phyloP scores from a whole-genome alignment of 179 eudicot genomes.

The Carnegiea gigantea region DNA sequence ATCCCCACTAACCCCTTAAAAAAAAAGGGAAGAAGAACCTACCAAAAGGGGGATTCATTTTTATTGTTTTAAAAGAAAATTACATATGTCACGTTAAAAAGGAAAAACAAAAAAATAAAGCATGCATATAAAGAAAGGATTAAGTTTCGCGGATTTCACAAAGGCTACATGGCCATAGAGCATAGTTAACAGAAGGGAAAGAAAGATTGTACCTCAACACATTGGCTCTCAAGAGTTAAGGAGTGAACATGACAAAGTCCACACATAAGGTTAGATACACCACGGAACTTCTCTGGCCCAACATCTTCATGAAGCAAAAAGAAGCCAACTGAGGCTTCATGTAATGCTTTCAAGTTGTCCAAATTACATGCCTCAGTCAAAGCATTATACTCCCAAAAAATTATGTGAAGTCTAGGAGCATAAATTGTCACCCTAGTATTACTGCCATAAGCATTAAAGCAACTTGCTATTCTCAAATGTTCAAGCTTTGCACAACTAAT shows the following conservation, averaged over 20 bases:
- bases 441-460: constrained; percentile 36
- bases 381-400: constrained; percentile 50
- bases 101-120: no score
- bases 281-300: constrained; percentile 27
- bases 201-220: constrained; percentile 42
- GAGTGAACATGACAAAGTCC: constrained; percentile 42
- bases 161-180: no score
- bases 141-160: no score
- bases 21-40: no score
- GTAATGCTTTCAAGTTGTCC: constrained; percentile 28
- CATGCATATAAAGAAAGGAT: no score
- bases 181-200: not conserved
- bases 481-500: constrained; percentile 34
- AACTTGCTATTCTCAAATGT: constrained; percentile 36
- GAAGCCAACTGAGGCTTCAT: constrained; percentile 48
- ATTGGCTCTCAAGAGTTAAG: constrained; percentile 42
- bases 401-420: constrained; percentile 37
- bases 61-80: no score
- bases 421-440: constrained; percentile 34
- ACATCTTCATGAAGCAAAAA: constrained; percentile 24
- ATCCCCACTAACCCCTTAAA: no score
- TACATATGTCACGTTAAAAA: no score
- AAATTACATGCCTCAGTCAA: constrained; percentile 31
- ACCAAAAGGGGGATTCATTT: no score
- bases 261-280: constrained; percentile 34